phyloP scores from a whole-genome alignment of 163 green algal genomes.

The Chlorella variabilis region DNA sequence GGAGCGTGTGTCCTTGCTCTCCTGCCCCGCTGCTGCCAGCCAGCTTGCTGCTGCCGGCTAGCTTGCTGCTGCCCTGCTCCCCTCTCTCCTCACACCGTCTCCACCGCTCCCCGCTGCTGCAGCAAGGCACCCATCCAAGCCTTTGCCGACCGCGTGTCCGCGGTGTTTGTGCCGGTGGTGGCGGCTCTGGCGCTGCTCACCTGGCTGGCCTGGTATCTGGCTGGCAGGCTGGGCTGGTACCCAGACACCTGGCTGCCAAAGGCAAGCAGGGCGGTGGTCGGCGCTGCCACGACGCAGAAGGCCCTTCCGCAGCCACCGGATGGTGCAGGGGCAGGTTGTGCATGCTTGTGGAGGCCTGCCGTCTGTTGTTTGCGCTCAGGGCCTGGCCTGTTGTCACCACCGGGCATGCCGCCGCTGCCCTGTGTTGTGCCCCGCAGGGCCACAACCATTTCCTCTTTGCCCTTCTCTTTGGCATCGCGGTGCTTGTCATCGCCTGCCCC shows the following conservation, averaged over 20 bases:
- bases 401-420: not conserved
- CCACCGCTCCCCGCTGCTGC: not conserved
- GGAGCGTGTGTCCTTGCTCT: not conserved
- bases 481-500: slow-evolving; percentile 98
- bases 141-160: slow-evolving; percentile 87
- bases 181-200: slow-evolving; percentile 71
- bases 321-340: not conserved
- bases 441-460: slow-evolving; percentile 93
- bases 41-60: not conserved
- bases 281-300: too few species aligned
- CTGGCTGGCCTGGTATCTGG: slow-evolving; percentile 73
- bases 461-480: slow-evolving; percentile 88
- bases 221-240: slow-evolving; percentile 54
- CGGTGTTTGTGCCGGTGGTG: slow-evolving; percentile 83
- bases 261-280: too few species aligned
- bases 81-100: not conserved
- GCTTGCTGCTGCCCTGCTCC: not conserved
- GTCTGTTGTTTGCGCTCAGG: not conserved
- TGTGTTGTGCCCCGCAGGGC: slow-evolving; percentile 41
- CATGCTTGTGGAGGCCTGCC: not conserved
- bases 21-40: not conserved
- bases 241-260: slow-evolving; percentile 69
- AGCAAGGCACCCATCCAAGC: slow-evolving; percentile 93
- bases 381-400: not conserved
- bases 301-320: not conserved